Conservation (phyloP, 2,329 filamentous ascomycete genomes). For the Cadophora gregata region DNA sequence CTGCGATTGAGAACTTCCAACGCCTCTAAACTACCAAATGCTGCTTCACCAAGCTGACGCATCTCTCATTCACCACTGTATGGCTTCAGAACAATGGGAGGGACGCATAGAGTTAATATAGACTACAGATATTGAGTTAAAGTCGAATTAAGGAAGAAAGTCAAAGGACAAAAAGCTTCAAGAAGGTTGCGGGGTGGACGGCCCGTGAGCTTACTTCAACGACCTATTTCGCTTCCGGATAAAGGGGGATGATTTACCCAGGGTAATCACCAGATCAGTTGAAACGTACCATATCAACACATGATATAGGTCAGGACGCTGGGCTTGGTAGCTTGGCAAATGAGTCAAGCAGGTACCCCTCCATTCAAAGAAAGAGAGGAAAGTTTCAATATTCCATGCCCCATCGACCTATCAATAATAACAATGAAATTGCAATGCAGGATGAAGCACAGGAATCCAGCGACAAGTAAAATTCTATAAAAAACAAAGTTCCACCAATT, state of each 20-base stretch:
- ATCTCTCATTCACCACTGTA: too few relatives aligned
- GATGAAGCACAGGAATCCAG: not conserved
- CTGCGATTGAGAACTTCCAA: not conserved
- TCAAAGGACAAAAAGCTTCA: not conserved
- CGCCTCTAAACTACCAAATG: too few relatives aligned
- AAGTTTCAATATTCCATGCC: not conserved
- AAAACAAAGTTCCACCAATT: not conserved
- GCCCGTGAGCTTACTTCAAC: conserved; percentile 18
- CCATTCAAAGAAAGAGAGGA: not conserved
- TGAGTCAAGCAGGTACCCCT: not conserved
- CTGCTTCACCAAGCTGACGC: too few relatives aligned
- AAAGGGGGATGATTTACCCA: conserved; percentile 8
- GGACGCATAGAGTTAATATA: too few relatives aligned
- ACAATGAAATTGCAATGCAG: not conserved
- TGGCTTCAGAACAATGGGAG: too few relatives aligned
- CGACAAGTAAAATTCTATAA: not conserved
- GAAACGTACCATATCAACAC: conserved; percentile 4
- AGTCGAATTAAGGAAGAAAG: not conserved
- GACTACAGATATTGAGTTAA: not conserved
- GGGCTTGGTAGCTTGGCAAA: not conserved
- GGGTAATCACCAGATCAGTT: conserved; percentile 14
- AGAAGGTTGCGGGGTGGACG: conserved; percentile 10
- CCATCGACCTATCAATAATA: not conserved
- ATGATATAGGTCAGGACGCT: conserved; percentile 4
- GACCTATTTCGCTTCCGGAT: conserved; percentile 14